Conservation (phyloP, 371 early-diverging fungal genomes). For the Spiromyces aspiralis region DNA sequence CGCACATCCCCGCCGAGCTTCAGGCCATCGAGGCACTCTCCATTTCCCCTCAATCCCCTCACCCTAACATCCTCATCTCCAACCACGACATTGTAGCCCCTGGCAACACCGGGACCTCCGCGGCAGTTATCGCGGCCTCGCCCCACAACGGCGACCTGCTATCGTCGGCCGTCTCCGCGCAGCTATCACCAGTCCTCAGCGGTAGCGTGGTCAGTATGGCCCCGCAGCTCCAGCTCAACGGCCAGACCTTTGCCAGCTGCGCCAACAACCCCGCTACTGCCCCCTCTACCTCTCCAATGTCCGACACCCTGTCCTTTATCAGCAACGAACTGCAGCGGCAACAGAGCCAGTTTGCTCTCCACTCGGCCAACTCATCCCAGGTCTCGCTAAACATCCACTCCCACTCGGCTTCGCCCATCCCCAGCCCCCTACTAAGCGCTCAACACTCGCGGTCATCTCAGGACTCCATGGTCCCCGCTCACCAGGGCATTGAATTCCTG, state of each 20-base stretch:
- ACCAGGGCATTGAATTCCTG: too few relatives aligned
- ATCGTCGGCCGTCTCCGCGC: not conserved
- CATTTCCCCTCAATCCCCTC: constrained; percentile 15
- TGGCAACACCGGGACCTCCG: too few relatives aligned
- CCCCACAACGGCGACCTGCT: not conserved
- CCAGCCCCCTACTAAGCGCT: not conserved
- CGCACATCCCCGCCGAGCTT: constrained; percentile 13
- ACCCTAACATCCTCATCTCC: constrained; percentile 22
- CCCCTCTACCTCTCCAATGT: not conserved
- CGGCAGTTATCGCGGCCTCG: too few relatives aligned
- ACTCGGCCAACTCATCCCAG: not conserved
- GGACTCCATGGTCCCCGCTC: too few relatives aligned
- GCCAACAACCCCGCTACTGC: not conserved
- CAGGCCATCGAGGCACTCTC: constrained; percentile 20
- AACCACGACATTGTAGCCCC: constrained; percentile 27
- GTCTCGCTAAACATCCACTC: not conserved
- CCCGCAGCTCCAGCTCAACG: not conserved
- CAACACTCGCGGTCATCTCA: not conserved
- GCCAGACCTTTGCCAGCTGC: not conserved
- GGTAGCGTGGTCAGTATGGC: too few relatives aligned
- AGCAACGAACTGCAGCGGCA: not conserved
- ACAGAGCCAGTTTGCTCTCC: not conserved
- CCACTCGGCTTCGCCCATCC: not conserved
- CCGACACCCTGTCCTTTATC: not conserved
- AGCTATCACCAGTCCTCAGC: not conserved